Conservation (phyloP, 192 early-diverging fungal genomes). For the Lobosporangium transversale region DNA sequence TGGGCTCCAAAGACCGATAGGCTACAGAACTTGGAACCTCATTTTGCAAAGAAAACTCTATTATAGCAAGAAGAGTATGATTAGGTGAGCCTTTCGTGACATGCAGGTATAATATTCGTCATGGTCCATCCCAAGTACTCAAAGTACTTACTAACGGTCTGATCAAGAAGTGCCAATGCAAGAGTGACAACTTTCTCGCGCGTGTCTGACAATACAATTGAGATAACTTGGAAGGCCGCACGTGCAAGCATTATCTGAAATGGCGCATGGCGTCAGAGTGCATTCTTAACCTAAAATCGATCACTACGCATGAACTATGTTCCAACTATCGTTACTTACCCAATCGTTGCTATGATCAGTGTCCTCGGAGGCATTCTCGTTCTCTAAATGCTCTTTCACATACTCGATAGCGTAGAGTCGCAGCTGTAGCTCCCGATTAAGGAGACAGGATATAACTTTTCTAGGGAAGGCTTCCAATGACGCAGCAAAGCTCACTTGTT, state of each 20-base stretch:
- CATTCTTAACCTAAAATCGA: no score
- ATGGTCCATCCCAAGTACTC: no score
- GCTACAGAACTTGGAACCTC: constrained; percentile 55
- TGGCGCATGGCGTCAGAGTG: not conserved
- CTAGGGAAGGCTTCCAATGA: constrained; percentile 61
- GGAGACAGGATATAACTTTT: constrained; percentile 57
- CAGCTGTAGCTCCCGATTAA: constrained; percentile 60
- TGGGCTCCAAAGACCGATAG: constrained; percentile 59
- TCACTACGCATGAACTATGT: no score
- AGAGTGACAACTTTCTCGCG: constrained; percentile 62
- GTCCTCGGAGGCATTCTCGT: constrained; percentile 33
- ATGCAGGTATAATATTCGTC: no score
- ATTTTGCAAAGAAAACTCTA: constrained; percentile 63
- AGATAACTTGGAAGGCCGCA: constrained; percentile 62
- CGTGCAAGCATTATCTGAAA: constrained; percentile 53
- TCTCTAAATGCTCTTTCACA: constrained; percentile 55
- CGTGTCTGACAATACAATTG: constrained; percentile 60
- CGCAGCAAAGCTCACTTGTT: constrained; percentile 33
- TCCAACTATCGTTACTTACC: no score
- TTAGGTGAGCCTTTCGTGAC: not conserved
- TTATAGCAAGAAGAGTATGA: not conserved
- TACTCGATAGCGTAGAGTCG: constrained; percentile 65
- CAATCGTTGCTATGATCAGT: constrained; percentile 14
- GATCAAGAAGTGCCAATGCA: constrained; percentile 61
- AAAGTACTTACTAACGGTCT: constrained; percentile 49